phyloP scores from a whole-genome alignment of 495 filamentous ascomycete genomes.

The Talaromyces proteolyticus region DNA sequence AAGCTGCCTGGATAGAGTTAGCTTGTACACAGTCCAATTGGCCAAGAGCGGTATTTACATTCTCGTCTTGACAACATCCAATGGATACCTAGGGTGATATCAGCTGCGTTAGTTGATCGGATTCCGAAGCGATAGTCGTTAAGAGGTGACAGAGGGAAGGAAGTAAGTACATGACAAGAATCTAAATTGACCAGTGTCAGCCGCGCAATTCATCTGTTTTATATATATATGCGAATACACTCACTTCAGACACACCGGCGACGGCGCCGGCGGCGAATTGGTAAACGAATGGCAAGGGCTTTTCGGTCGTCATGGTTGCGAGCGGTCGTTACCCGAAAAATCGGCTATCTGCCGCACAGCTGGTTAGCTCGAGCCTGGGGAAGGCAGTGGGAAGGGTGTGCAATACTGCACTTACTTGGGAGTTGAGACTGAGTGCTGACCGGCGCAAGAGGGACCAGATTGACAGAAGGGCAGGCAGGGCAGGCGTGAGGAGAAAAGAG shows the following conservation, averaged over 20 bases:
- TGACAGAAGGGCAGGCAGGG: too few relatives aligned
- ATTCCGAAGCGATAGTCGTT: too few relatives aligned
- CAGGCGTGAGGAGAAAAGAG: background rate
- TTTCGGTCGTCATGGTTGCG: constrained; percentile 53
- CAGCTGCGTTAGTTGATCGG: too few relatives aligned
- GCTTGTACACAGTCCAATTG: background rate
- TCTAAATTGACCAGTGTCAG: too few relatives aligned
- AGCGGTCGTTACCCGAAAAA: background rate
- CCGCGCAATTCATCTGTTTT: too few relatives aligned
- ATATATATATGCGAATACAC: constrained; percentile 12
- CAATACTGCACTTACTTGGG: too few relatives aligned
- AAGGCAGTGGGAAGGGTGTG: too few relatives aligned
- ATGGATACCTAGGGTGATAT: constrained; percentile 69
- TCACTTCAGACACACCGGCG: constrained; percentile 87
- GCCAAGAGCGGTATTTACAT: constrained; percentile 44
- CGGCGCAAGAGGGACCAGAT: too few relatives aligned
- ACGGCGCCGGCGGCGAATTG: constrained; percentile 86
- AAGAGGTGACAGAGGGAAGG: background rate
- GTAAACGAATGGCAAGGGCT: constrained; percentile 78
- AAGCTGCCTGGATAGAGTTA: constrained; percentile 59
- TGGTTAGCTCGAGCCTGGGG: background rate
- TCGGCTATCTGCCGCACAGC: background rate
- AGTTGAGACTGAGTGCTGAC: too few relatives aligned
- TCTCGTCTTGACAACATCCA: constrained; percentile 97
- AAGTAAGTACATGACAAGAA: constrained; percentile 70